A percentile compares a stretch with the other conserved stretches of the same genome.
Conservation (phyloP, 129 eudicot genomes). For the Pseudognaphalium luteoalbum region DNA sequence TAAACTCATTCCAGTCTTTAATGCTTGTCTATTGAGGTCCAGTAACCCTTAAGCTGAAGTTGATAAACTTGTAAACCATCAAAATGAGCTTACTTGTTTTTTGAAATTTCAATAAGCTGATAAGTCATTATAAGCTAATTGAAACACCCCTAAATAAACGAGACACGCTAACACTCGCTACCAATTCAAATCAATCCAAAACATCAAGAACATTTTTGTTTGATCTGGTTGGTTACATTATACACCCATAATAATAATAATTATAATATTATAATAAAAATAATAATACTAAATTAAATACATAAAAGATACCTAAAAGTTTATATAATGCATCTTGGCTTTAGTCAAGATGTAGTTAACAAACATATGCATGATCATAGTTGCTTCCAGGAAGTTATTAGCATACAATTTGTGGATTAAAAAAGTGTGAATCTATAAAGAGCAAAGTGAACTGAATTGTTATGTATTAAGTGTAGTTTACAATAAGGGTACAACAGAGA, state of each 20-base stretch:
- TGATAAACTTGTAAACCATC: too few species aligned
- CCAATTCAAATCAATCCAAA: background rate
- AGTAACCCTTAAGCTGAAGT: too few species aligned
- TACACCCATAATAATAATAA: conserved; percentile 4
- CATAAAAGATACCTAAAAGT: conserved; percentile 12
- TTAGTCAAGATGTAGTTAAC: conserved; percentile 23
- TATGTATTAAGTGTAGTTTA: too few species aligned
- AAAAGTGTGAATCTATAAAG: too few species aligned
- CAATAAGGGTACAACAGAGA: too few species aligned
- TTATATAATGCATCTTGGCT: conserved; percentile 4
- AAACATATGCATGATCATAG: conserved; percentile 21
- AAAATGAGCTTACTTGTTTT: too few species aligned
- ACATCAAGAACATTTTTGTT: background rate
- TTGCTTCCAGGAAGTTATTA: conserved; percentile 39
- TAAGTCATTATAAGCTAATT: too few species aligned
- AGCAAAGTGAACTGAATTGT: too few species aligned
- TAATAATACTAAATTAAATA: background rate
- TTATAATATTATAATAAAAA: too few species aligned
- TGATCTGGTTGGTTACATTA: background rate
- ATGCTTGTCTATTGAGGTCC: too few species aligned
- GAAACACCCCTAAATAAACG: background rate
- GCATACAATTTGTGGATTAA: conserved; percentile 22
- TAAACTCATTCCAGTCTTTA: too few species aligned
- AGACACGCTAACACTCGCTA: background rate
- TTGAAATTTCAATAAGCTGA: too few species aligned